Conservation (phyloP, 1,139 yeast genomes). For the Pneumocystis carinii region DNA sequence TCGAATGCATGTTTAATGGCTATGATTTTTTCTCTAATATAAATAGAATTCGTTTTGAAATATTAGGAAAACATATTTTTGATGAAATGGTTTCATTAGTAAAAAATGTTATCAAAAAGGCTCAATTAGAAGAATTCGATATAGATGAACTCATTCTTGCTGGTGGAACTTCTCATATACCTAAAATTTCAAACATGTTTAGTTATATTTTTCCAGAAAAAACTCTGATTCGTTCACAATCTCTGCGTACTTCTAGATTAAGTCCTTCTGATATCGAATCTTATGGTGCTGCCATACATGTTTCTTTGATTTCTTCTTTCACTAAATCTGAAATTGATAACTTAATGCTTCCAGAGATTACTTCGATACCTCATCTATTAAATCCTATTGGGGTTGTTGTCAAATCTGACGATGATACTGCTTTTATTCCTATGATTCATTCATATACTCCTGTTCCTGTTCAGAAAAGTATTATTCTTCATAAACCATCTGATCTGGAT, state of each 20-base stretch:
- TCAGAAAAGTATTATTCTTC: constrained; percentile 55
- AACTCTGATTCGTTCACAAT: constrained; percentile 64
- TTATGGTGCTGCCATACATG: constrained; percentile 96
- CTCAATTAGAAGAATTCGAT: constrained; percentile 70
- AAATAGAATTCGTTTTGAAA: constrained; percentile 87
- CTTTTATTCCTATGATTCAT: constrained; percentile 55
- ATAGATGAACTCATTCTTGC: constrained; percentile 81
- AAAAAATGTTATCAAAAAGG: constrained; percentile 61
- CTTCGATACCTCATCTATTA: constrained; percentile 75
- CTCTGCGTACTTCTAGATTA: constrained; percentile 57
- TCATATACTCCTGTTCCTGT: constrained; percentile 87
- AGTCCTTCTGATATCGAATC: constrained; percentile 83
- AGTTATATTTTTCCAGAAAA: constrained; percentile 66
- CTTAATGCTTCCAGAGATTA: constrained; percentile 70
- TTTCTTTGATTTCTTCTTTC: constrained; percentile 66
- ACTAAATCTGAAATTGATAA: constrained; percentile 79
- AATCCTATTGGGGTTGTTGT: constrained; percentile 77
- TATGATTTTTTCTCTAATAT: constrained; percentile 82
- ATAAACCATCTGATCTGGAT: constrained; percentile 36
- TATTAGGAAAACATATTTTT: constrained; percentile 67
- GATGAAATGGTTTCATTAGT: constrained; percentile 63
- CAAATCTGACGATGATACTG: constrained; percentile 38
- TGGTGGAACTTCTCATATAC: constrained; percentile 89
- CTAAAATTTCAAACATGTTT: constrained; percentile 71
- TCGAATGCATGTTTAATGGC: constrained; percentile 90